Evolutionary conservation across 805 yeast genomes (phyloP).

Genomic region (Candida sphagnicola): DNA sequence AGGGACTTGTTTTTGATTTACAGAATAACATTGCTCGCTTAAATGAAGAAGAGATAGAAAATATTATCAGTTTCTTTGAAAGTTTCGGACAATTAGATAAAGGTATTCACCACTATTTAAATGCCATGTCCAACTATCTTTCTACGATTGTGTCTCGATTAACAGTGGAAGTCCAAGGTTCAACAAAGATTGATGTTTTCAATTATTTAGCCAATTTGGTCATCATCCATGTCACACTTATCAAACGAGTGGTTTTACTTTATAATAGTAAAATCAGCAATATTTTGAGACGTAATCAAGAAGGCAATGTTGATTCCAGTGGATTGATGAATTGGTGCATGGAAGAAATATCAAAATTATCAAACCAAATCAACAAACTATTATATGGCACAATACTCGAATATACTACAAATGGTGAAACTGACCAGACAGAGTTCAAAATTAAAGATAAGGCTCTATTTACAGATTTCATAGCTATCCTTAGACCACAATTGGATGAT

Average conservation of each 20-base stretch:
- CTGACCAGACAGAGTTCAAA: constrained; percentile 22
- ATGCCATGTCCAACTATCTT: constrained; percentile 30
- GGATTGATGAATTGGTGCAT: constrained; percentile 75
- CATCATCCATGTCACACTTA: constrained; percentile 35
- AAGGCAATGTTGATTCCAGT: constrained; percentile 43
- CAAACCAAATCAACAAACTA: constrained; percentile 59
- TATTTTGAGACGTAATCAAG: constrained; percentile 25
- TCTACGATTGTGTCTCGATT: constrained; percentile 29
- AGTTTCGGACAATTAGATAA: constrained; percentile 32
- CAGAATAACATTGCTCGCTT: constrained; percentile 29
- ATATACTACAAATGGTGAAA: constrained; percentile 20
- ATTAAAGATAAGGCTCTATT: constrained; percentile 40
- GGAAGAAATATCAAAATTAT: constrained; percentile 57
- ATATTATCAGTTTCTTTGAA: constrained; percentile 32
- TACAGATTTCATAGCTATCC: constrained; percentile 49
- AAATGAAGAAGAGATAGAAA: constrained; percentile 25
- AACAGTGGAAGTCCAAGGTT: constrained; percentile 38
- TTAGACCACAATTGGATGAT: constrained; percentile 57
- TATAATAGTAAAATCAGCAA: constrained; percentile 50
- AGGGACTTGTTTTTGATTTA: constrained; percentile 34
- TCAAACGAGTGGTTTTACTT: constrained; percentile 53
- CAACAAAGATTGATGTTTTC: constrained; percentile 39
- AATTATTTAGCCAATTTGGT: constrained; percentile 38
- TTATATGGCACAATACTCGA: constrained; percentile 55
- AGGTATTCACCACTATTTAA: constrained; percentile 31